Percentiles rank a stretch among this genome's conserved stretches.
phyloP scores from a whole-genome alignment of 1,284 basidiomycete genomes.

The Phellinidium pouzarii region DNA sequence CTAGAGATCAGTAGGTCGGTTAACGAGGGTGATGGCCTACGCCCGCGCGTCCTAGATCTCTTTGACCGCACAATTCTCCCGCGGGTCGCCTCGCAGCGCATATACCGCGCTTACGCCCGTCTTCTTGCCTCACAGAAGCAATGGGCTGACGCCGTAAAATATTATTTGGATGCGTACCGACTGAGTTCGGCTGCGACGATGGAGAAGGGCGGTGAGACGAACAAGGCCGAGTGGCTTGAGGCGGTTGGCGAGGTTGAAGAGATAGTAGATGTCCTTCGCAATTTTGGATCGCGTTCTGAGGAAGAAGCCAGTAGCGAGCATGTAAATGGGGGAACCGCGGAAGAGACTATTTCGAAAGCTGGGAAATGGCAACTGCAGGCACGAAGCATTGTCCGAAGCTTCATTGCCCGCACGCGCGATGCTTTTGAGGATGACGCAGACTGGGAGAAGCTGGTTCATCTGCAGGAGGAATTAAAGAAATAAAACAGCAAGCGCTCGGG shows the following conservation, averaged over 20 bases:
- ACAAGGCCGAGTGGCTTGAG: conserved; percentile 60
- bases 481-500: background rate
- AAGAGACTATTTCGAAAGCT: conserved; percentile 12
- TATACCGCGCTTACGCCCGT: conserved; percentile 79
- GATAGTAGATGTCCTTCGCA: conserved; percentile 74
- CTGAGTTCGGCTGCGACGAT: conserved; percentile 63
- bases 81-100: conserved; percentile 65
- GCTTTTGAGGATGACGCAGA: conserved; percentile 81
- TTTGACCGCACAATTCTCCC: conserved; percentile 77
- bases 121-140: conserved; percentile 65
- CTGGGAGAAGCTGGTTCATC: conserved; percentile 62
- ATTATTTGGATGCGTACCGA: conserved; percentile 80
- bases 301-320: conserved; percentile 22
- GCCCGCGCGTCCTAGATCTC: conserved; percentile 56
- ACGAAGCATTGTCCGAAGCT: conserved; percentile 81
- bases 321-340: background rate
- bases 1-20: conserved; percentile 31
- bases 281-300: conserved; percentile 69
- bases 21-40: conserved; percentile 64
- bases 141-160: conserved; percentile 74
- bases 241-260: conserved; percentile 77
- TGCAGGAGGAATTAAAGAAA: conserved; percentile 47
- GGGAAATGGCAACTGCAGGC: conserved; percentile 83
- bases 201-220: conserved; percentile 56
- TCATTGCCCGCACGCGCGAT: conserved; percentile 74